These are phyloP conservation scores for Candida albicans DNA, from an alignment of 1,139 yeast genomes.

Conservation along the genomic window DNA sequence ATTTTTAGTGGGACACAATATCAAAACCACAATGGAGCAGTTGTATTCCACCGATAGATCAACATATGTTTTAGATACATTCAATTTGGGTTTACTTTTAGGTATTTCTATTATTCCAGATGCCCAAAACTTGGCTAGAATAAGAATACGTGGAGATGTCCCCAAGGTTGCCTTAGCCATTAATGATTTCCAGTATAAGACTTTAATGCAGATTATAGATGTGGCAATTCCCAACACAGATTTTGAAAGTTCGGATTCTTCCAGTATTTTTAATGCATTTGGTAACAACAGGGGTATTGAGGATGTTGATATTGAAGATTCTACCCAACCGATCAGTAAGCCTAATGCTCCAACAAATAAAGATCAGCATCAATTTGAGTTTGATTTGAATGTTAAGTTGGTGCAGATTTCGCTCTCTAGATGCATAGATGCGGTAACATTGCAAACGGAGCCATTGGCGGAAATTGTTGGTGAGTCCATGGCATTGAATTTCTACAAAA, in stretches of 20 bases:
- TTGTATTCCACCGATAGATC: constrained; percentile 47
- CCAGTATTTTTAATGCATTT: constrained; percentile 38
- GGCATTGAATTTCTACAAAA: constrained; percentile 58
- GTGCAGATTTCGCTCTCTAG: constrained; percentile 66
- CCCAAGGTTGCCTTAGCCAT: constrained; percentile 70
- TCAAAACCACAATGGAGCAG: constrained; percentile 73
- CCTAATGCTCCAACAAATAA: constrained; percentile 9
- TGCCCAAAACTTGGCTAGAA: constrained; percentile 69
- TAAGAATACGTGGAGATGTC: constrained; percentile 77
- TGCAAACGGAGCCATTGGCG: constrained; percentile 66
- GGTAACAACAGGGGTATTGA: constrained; percentile 20
- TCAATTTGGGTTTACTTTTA: constrained; percentile 68
- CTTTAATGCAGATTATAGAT: constrained; percentile 76
- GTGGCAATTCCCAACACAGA: constrained; percentile 66
- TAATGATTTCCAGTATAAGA: constrained; percentile 88
- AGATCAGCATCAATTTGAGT: constrained; percentile 66
- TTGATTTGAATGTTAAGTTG: constrained; percentile 64
- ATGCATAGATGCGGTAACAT: constrained; percentile 61
- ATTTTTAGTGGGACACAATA: constrained; percentile 79
- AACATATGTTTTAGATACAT: constrained; percentile 71
- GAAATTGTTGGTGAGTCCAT: constrained; percentile 72
- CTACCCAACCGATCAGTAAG: not conserved
- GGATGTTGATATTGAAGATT: constrained; percentile 26
- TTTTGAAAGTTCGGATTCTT: constrained; percentile 27
- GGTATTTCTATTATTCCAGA: constrained; percentile 86